These are phyloP conservation scores for Echinochloa phyllopogon DNA, from an alignment of 176 grass and related monocot species.

Conservation along the genomic window DNA sequence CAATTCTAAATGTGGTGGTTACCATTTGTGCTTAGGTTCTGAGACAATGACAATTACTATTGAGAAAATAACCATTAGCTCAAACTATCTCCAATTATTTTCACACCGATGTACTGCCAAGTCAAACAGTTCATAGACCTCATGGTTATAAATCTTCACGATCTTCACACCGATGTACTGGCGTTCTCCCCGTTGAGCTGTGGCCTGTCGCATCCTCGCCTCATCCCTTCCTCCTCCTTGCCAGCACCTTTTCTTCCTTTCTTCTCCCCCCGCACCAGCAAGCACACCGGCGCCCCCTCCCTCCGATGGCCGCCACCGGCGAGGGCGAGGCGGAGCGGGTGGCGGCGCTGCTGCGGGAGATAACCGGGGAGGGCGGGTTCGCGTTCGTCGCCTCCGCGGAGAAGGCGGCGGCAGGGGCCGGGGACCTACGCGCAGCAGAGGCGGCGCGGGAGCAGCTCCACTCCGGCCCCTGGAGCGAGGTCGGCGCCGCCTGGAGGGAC, in stretches of 20 bases:
- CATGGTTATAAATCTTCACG: too few species aligned
- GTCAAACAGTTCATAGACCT: too few species aligned
- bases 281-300: background rate
- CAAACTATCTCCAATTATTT: too few species aligned
- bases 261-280: background rate
- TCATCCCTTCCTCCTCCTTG: too few species aligned
- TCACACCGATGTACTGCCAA: too few species aligned
- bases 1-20: too few species aligned
- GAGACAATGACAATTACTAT: too few species aligned
- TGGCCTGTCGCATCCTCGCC: too few species aligned
- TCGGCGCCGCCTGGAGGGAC: slow-evolving; percentile 72
- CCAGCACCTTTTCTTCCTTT: background rate
- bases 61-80: too few species aligned
- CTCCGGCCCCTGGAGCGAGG: slow-evolving; percentile 81
- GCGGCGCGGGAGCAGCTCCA: slow-evolving; percentile 96
- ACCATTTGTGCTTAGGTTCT: too few species aligned
- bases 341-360: slow-evolving; percentile 57
- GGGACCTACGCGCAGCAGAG: slow-evolving; percentile 83
- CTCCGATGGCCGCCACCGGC: slow-evolving; percentile 25
- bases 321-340: slow-evolving; percentile 46
- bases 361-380: slow-evolving; percentile 78
- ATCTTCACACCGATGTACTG: too few species aligned
- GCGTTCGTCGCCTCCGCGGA: slow-evolving; percentile 81
- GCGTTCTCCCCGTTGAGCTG: too few species aligned
- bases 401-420: slow-evolving; percentile 55